phyloP scores from a whole-genome alignment of 2,329 filamentous ascomycete genomes.

The Raffaelea arxii region DNA sequence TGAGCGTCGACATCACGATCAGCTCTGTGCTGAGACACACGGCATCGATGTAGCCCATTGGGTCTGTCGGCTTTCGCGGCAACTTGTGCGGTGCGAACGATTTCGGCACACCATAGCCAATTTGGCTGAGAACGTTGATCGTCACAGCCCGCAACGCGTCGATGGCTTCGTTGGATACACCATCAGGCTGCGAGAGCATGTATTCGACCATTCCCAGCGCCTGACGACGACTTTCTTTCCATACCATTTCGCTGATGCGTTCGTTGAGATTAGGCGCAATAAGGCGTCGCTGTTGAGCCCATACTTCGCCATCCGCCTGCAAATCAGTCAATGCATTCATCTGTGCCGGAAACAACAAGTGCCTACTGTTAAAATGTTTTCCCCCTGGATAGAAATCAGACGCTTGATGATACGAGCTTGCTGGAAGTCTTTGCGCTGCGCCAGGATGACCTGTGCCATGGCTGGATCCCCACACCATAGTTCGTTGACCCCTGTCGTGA shows the following conservation, averaged over 20 bases:
- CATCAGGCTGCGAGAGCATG: constrained; percentile 15
- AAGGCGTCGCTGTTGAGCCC: constrained; percentile 24
- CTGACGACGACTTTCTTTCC: constrained; percentile 21
- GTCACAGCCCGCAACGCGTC: constrained; percentile 22
- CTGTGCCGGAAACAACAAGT: not conserved
- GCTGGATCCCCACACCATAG: constrained; percentile 20
- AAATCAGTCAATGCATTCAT: constrained; percentile 9
- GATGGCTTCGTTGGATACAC: constrained; percentile 18
- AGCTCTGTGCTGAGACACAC: constrained; percentile 20
- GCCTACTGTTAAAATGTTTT: constrained; percentile 25
- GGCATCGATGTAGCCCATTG: constrained; percentile 21
- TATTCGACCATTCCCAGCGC: constrained; percentile 20
- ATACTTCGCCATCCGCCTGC: constrained; percentile 16
- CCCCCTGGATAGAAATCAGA: constrained; percentile 23
- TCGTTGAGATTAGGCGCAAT: constrained; percentile 26
- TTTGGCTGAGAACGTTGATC: constrained; percentile 26
- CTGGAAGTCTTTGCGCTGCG: constrained; percentile 24
- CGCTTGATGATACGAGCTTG: constrained; percentile 16
- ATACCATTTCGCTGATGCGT: constrained; percentile 23
- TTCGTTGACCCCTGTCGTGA: constrained; percentile 15
- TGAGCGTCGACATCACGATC: constrained; percentile 18
- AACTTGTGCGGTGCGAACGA: constrained; percentile 18
- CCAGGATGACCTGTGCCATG: constrained; percentile 19
- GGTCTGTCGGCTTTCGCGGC: constrained; percentile 8
- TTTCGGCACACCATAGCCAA: constrained; percentile 22